Evolutionary conservation across 1,284 basidiomycete species (phyloP).

Genomic region (Naganishia sp.): DNA sequence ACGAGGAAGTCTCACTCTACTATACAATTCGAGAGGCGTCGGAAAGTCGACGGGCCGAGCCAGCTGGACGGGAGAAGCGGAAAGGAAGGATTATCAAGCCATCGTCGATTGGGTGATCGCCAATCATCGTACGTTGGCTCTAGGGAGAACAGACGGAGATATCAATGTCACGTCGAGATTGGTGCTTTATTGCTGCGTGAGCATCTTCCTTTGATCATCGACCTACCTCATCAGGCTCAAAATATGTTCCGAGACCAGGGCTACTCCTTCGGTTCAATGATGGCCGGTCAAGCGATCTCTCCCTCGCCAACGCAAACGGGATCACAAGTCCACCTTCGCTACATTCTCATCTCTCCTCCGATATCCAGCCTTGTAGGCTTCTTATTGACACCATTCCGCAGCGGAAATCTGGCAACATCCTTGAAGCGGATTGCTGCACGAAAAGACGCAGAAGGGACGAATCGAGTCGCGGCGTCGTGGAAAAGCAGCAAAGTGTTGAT

Average conservation of each 20-base stretch:
- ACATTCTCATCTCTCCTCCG: conserved; percentile 32
- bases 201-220: background rate
- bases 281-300: conserved; percentile 8
- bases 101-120: conserved; percentile 20
- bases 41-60: conserved; percentile 21
- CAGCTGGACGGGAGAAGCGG: conserved; percentile 32
- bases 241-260: conserved; percentile 16
- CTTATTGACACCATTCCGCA: conserved; percentile 17
- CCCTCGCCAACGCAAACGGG: background rate
- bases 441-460: background rate
- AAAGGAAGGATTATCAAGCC: conserved; percentile 26
- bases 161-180: too few relatives aligned
- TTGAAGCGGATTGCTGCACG: background rate
- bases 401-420: background rate
- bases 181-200: conserved; percentile 27
- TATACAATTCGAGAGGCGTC: conserved; percentile 32
- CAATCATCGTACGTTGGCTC: background rate
- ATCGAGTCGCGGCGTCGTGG: background rate
- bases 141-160: too few relatives aligned
- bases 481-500: conserved; percentile 4
- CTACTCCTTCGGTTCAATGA: conserved; percentile 30
- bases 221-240: background rate
- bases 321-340: conserved; percentile 3
- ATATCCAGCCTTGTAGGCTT: conserved; percentile 20
- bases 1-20: conserved; percentile 6